Evolutionary conservation across 192 early-diverging fungal genomes (phyloP).

Genomic region (Backusella australiensis): DNA sequence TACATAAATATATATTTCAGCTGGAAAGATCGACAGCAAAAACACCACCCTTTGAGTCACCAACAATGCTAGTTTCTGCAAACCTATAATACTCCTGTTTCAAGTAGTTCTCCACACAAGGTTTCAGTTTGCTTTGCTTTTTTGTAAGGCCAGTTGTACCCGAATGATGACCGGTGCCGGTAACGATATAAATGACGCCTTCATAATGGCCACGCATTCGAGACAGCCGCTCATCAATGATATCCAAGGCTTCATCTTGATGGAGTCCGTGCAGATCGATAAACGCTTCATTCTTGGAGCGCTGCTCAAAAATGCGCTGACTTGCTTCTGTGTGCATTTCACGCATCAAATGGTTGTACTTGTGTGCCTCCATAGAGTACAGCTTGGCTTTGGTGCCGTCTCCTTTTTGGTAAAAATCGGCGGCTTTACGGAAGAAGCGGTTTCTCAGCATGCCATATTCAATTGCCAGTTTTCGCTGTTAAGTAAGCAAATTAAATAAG

Average conservation of each 20-base stretch:
- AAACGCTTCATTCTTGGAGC: conserved; percentile 45
- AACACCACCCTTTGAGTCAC: conserved; percentile 26
- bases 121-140: conserved; percentile 25
- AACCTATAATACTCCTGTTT: conserved; percentile 18
- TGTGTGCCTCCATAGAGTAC: conserved; percentile 42
- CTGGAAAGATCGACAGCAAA: conserved; percentile 29
- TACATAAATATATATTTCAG: neutral
- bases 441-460: conserved; percentile 46
- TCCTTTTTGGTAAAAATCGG: conserved; percentile 41
- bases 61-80: conserved; percentile 25
- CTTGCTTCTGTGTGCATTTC: conserved; percentile 45
- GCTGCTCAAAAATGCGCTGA: conserved; percentile 44
- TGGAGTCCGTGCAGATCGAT: conserved; percentile 54
- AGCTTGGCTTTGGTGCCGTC: conserved; percentile 42
- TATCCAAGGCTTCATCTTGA: conserved; percentile 45
- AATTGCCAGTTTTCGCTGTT: conserved; percentile 44
- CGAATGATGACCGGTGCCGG: conserved; percentile 48
- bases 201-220: conserved; percentile 35
- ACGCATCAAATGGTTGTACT: conserved; percentile 49
- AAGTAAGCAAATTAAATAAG: too few relatives aligned
- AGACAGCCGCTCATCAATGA: conserved; percentile 43
- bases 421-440: conserved; percentile 44
- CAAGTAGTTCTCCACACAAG: conserved; percentile 16
- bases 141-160: conserved; percentile 16
- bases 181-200: conserved; percentile 49